These are phyloP conservation scores for Trichosporon sp. DNA, from an alignment of 1,284 basidiomycete genomes.

Conservation along the genomic window DNA sequence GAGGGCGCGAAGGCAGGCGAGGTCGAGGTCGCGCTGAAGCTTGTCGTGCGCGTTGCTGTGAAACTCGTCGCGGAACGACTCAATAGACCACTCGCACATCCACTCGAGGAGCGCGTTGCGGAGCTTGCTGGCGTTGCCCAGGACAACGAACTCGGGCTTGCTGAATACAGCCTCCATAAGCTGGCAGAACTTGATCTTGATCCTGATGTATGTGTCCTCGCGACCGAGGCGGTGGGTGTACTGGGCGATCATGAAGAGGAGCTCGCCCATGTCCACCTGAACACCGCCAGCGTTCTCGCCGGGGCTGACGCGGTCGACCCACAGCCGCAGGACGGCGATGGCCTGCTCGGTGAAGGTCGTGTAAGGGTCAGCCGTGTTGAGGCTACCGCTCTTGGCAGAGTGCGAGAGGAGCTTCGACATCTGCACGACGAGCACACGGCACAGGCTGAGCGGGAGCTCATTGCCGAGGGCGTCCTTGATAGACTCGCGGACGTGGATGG, in stretches of 20 bases:
- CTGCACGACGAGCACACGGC: slow-evolving; percentile 68
- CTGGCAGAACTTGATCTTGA: slow-evolving; percentile 74
- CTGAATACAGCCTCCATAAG: slow-evolving; percentile 71
- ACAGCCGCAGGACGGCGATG: slow-evolving; percentile 71
- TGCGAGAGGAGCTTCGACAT: slow-evolving; percentile 64
- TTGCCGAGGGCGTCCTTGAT: slow-evolving; percentile 77
- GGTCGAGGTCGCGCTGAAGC: slow-evolving; percentile 65
- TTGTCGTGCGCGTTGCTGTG: slow-evolving; percentile 32
- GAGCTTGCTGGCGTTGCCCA: slow-evolving; percentile 68
- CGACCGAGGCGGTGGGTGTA: slow-evolving; percentile 69
- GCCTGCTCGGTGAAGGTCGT: slow-evolving; percentile 72
- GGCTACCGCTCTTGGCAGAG: slow-evolving; percentile 51
- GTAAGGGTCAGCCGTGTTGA: slow-evolving; percentile 63
- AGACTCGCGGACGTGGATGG: slow-evolving; percentile 69
- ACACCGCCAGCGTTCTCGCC: slow-evolving; percentile 64
- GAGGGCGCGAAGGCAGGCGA: slow-evolving; percentile 69
- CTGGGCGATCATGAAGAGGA: slow-evolving; percentile 66
- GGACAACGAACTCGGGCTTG: slow-evolving; percentile 64
- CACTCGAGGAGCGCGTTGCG: slow-evolving; percentile 74
- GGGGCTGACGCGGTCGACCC: slow-evolving; percentile 71
- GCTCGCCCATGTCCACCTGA: slow-evolving; percentile 70
- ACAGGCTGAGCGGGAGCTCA: slow-evolving; percentile 72
- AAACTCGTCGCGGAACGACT: slow-evolving; percentile 38
- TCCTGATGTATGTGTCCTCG: slow-evolving; percentile 61
- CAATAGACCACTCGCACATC: slow-evolving; percentile 69